Base-by-base conservation (phyloP, 1,284 basidiomycete species). In the Leccinum fuscescens region DNA sequence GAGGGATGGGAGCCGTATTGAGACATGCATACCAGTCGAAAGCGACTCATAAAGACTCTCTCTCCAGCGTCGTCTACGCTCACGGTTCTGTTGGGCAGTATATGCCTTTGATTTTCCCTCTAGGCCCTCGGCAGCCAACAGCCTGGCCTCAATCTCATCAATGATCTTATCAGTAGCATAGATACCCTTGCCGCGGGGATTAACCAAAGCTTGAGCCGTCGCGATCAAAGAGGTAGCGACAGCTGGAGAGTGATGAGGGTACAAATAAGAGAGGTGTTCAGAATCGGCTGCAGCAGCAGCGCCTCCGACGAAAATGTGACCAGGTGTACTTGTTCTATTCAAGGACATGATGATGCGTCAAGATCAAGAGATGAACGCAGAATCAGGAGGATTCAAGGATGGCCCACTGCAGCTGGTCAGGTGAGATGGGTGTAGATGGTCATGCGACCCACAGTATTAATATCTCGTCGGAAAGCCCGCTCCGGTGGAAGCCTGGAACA, bases 161-260 rank as follows among this genome's bases (percentile, higher is more conserved):
- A 80, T 78, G 12, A 79, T 75, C 64, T 84, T 82, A 63, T 83
- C 82, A 8, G 82, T 82, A 11, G 82, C 82, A 56, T 83, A 83
- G 46, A 83, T 80, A 11, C 82, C 83, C 67, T 78, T 81, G 20
- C 81, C 81, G 35, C 76, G 76, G 31, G 79, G 78, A 64, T 77
- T 72, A 3, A 83, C 81, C 33, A 83, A 67, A 6, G 77, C 75
- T 35, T 73, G 71, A 8, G 80, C 80, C 4, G 75, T 79, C 14
- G 68, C 66, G 42, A 82, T 79, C 58, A 83, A 69, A 57, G 78
- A 76, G 54, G 76, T 67, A 3, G 80, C 79, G 20, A 77, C 73
- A 42, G 73, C 71, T 12, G 74, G 70, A 27, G 76, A 76, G 59
- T 82, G 79, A 67, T 77, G 70, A 15, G 80, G 75, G 54, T 76